Evolutionary conservation across 202 grass and related monocot species (phyloP).

Genomic region (Panicum hallii): DNA sequence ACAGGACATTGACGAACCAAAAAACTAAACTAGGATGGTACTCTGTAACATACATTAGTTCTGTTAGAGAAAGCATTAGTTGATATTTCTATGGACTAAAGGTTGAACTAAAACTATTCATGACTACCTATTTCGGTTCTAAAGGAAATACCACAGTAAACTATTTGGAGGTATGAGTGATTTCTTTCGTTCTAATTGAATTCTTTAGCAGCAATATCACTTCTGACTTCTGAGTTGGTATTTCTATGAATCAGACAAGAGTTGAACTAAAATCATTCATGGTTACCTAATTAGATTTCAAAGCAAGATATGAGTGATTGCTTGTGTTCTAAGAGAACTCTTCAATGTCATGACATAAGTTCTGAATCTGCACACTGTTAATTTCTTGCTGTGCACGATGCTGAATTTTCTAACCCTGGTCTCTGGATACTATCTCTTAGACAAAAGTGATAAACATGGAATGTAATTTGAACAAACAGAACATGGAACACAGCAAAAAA

Average conservation of each 20-base stretch:
- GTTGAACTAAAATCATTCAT: not conserved
- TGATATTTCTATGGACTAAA: slow-evolving; percentile 19
- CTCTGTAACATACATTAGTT: not conserved
- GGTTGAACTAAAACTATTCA: slow-evolving; percentile 12
- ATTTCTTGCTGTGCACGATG: not conserved
- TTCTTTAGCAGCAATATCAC: slow-evolving; percentile 15
- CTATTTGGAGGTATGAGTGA: not conserved
- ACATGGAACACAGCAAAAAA: slow-evolving; percentile 32
- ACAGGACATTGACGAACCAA: not conserved
- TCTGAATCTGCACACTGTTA: slow-evolving; percentile 18
- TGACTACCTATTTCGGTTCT: not conserved
- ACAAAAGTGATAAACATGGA: slow-evolving; percentile 26
- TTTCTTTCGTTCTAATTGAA: not conserved
- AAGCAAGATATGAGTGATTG: not conserved
- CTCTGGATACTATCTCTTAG: not conserved
- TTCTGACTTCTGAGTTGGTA: not conserved
- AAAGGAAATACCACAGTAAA: not conserved
- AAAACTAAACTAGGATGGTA: not conserved
- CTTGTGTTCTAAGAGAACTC: slow-evolving; percentile 1
- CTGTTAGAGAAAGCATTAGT: not conserved
- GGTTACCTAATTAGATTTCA: too few relatives aligned
- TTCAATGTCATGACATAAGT: not conserved
- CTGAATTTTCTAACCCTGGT: not conserved
- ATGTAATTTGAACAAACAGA: slow-evolving; percentile 20
- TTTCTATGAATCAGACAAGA: slow-evolving; percentile 22